Conservation (phyloP, 352 stramenopile species). For the Phytophthora pseudosyringae region DNA sequence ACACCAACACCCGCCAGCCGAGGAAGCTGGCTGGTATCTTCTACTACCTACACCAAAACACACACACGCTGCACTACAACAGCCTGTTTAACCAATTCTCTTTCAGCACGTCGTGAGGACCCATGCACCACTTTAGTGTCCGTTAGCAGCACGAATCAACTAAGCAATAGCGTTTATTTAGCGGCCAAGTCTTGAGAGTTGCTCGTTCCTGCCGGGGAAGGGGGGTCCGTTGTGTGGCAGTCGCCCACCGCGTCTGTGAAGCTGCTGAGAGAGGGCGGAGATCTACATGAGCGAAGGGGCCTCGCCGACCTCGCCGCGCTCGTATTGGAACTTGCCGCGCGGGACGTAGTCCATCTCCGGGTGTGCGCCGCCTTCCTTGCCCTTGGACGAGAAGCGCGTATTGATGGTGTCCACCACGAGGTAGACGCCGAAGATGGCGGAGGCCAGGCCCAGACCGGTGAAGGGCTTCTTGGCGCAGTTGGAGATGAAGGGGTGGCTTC, state of each 20-base stretch:
- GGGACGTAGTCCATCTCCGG: constrained; percentile 43
- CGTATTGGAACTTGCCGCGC: constrained; percentile 61
- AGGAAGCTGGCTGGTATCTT: constrained; percentile 21
- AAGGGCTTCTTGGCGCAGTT: constrained; percentile 89
- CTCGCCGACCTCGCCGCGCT: constrained; percentile 66
- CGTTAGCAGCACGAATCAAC: constrained; percentile 10
- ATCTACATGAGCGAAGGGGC: constrained; percentile 48
- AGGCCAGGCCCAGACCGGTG: constrained; percentile 74
- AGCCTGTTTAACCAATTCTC: constrained; percentile 18
- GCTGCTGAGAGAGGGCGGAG: not conserved
- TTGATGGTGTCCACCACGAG: constrained; percentile 71
- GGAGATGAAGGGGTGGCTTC: constrained; percentile 88
- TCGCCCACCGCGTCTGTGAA: constrained; percentile 3
- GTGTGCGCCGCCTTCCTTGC: constrained; percentile 40
- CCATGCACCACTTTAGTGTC: constrained; percentile 9
- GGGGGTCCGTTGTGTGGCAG: not conserved
- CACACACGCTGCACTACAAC: not conserved
- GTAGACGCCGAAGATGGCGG: constrained; percentile 84
- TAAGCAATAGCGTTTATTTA: constrained; percentile 41
- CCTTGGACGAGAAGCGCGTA: constrained; percentile 42
- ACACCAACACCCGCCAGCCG: constrained; percentile 13
- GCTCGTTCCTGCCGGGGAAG: not conserved
- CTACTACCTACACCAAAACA: not conserved
- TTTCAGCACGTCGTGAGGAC: constrained; percentile 3
- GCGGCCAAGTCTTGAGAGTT: constrained; percentile 11